Evolutionary conservation across 345 rosid genomes (phyloP), one percentile per base, ranked within the genome.

Genomic region (Hypericum perforatum): DNA sequence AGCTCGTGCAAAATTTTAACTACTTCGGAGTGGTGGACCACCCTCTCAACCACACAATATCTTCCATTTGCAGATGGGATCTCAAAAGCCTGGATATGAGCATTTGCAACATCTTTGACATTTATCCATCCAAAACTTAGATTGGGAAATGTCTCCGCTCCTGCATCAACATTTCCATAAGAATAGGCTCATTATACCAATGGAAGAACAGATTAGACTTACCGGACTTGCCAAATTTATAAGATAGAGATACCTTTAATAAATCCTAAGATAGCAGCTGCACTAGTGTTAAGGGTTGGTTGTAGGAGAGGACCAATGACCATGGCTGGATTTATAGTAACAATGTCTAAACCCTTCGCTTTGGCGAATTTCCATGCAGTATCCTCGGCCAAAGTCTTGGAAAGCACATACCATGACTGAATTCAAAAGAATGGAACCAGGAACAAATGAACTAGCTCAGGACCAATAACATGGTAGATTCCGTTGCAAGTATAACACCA

Each of bases 221-320:
- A 22, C 32, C 32, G 32, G 32, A 22, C 32, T 22, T 22, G 32
- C 32, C 4, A 22, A 22, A 22, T 4, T 22, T 22, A 22, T 22
- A 22, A 58, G 58, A 16, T 6, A 52, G n/a, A n/a, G 14, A 43
- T 74, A 89, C 97, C 94, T 71, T 90, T 84, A 11, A 90, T 70
- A 56, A 86, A 41, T 70, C 86, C 76, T 66, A 81, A 70, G 57
- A 86, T 70, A 8, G 86, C 89, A 13, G 91, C 86, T 64, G 95
- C 85, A 73, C 95, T 80, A 6, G 95, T 84, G 74, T 90, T 90
- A 10, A 86, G 89, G 0, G 91, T 90, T 49, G 97, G 94, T 64
- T 90, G 97, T 29, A 90, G 66, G 37, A 90, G 95, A 62, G 95
- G 91, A 57, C 94, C 94, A 53, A 86, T 80, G 54, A 90, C 97